Conservation (phyloP, 2,329 filamentous ascomycete genomes). For the Ascochyta clinopodiicola region DNA sequence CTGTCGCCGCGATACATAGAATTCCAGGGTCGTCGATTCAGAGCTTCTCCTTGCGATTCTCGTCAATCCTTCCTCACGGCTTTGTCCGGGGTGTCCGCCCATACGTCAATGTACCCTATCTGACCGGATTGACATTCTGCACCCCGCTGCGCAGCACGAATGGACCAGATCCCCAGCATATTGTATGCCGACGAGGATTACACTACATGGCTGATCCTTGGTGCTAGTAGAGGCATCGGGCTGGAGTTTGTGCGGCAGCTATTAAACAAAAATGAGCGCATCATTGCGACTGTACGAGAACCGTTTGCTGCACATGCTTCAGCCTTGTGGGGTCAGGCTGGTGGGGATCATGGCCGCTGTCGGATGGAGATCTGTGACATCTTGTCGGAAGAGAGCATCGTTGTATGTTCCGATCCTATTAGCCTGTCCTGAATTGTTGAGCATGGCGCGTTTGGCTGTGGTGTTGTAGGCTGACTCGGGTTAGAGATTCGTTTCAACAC, state of each 20-base stretch:
- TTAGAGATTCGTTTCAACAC: conserved; percentile 53
- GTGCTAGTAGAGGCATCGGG: conserved; percentile 58
- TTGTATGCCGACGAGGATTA: conserved; percentile 50
- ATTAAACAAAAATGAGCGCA: conserved; percentile 54
- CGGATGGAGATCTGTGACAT: conserved; percentile 61
- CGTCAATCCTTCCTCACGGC: conserved; percentile 5
- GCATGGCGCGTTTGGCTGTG: not conserved
- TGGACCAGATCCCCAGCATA: conserved; percentile 53
- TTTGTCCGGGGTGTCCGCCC: conserved; percentile 3
- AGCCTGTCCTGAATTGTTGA: not conserved
- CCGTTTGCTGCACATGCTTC: conserved; percentile 49
- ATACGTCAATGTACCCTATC: conserved; percentile 20
- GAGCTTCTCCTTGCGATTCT: conserved; percentile 3
- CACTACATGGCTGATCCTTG: conserved; percentile 56
- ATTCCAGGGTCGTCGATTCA: not conserved
- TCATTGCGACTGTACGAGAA: conserved; percentile 60
- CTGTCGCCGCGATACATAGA: conserved; percentile 4
- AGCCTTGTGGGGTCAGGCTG: conserved; percentile 50
- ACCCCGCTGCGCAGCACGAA: conserved; percentile 28
- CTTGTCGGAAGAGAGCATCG: conserved; percentile 59
- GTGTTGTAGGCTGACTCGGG: conserved; percentile 7
- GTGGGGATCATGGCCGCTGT: conserved; percentile 55
- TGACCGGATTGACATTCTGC: conserved; percentile 14
- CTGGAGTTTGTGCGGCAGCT: conserved; percentile 61
- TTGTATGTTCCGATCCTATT: conserved; percentile 31